Base-by-base conservation (phyloP, 2,329 filamentous ascomycete genomes). In the Penicillium sp. region DNA sequence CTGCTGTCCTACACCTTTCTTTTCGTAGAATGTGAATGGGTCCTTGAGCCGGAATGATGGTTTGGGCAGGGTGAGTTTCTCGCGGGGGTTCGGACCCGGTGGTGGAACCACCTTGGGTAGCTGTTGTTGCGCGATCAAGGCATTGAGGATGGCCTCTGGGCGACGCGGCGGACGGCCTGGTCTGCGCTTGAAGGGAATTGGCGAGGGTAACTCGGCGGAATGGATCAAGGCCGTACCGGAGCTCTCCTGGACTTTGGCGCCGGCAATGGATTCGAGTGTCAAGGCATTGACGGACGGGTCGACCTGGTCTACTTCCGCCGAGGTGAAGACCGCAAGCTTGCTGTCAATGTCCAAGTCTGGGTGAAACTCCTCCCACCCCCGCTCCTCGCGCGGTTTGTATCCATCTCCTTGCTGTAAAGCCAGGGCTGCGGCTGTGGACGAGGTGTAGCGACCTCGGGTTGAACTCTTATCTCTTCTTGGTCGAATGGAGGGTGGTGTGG, bases 281-380 rank as follows among this genome's bases (percentile, higher is more conserved):
- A 65, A 48, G 25, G 73, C 69, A 26, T 75, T 74, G 3, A 67
- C 68, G 4, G 79, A 73, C 51, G 76, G 78, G 25, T 76, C 72
- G 37, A 83, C 75, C 18, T 89, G 88, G 65, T 97, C 91, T 5
- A 97, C 85, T 56, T 95, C 88, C 53, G 93, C 84, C 2, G 90
- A 84, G 42, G 80, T 82, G 64, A 90, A 90, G 3, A 95, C 76
- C 57, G 85, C 82, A 55, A 96, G 85, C 4, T 80, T 81, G 9
- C 79, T 79, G 48, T 95, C 89, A 42, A 96, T 90, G 71, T 97
- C 90, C 45, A 98, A 80, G 61, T 96, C 88, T 0, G 89, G 90
- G 68, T 98, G 93, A 56, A 97, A 97, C 66, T 98, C 93, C 63
- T 96, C 90, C 90, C 91, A 98, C 45, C 89, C 88, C 53, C 91